These are phyloP conservation scores for Arxiozyma bovina DNA, from an alignment of 1,139 yeast genomes.

Conservation along the genomic window DNA sequence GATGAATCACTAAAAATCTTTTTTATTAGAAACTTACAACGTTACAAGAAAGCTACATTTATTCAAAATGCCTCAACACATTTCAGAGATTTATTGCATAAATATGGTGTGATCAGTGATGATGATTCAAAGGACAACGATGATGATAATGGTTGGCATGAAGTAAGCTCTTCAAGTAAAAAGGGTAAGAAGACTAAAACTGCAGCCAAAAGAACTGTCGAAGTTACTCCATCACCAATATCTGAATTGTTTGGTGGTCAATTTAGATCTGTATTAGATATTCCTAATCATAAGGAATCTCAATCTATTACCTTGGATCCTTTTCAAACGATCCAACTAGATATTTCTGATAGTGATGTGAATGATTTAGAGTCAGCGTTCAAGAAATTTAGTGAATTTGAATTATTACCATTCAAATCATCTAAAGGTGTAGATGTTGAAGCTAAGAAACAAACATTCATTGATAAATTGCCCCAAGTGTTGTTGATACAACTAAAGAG, in stretches of 20 bases:
- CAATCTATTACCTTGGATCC: slow-evolving; percentile 83
- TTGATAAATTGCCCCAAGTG: slow-evolving; percentile 72
- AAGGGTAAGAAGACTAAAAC: slow-evolving; percentile 44
- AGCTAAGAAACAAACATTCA: slow-evolving; percentile 79
- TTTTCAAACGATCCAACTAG: slow-evolving; percentile 86
- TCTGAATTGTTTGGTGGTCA: slow-evolving; percentile 88
- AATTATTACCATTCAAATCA: slow-evolving; percentile 56
- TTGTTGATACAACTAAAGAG: slow-evolving; percentile 80
- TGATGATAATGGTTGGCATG: slow-evolving; percentile 60
- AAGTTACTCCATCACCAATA: slow-evolving; percentile 76
- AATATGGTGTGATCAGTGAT: slow-evolving; percentile 23
- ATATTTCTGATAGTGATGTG: slow-evolving; percentile 62
- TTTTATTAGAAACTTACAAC: slow-evolving; percentile 29
- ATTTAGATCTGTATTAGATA: slow-evolving; percentile 72
- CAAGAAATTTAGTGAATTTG: slow-evolving; percentile 60
- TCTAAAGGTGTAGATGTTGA: slow-evolving; percentile 48
- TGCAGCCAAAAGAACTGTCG: slow-evolving; percentile 65
- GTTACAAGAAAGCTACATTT: slow-evolving; percentile 32
- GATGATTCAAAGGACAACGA: slow-evolving; percentile 30
- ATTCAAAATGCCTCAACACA: slow-evolving; percentile 21
- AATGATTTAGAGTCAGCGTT: slow-evolving; percentile 71
- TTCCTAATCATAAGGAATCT: slow-evolving; percentile 54
- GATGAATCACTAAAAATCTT: slow-evolving; percentile 31
- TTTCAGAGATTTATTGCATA: slow-evolving; percentile 20
- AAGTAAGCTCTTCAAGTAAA: slow-evolving; percentile 49